Percentiles rank a stretch among this genome's conserved stretches.
These are phyloP conservation scores for Cicer judaicum DNA, from an alignment of 306 rosid species.

Conservation along the genomic window DNA sequence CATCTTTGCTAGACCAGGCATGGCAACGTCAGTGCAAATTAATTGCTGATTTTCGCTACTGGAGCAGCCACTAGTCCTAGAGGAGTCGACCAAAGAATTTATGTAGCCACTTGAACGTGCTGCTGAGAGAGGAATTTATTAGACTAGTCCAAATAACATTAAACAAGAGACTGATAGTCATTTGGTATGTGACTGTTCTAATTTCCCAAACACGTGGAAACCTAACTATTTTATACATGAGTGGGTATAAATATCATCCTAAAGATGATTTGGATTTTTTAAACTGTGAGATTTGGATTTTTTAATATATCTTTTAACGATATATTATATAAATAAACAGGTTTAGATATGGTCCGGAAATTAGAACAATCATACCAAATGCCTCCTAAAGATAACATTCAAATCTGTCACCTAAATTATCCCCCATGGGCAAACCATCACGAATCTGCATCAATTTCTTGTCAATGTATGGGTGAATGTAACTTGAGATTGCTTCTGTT, in stretches of 20 bases:
- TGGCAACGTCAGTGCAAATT: conserved; percentile 48
- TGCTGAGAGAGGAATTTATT: conserved; percentile 50
- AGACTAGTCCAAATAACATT: conserved; percentile 40
- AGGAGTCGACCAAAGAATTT: conserved; percentile 52
- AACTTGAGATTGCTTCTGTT: conserved; percentile 51
- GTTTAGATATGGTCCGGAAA: conserved; percentile 5
- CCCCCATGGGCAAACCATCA: conserved; percentile 49
- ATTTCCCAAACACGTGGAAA: conserved; percentile 29
- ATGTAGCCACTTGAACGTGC: conserved; percentile 61
- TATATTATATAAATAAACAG: conserved; percentile 27
- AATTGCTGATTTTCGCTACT: conserved; percentile 54
- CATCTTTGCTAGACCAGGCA: conserved; percentile 50
- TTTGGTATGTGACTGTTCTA: conserved; percentile 27
- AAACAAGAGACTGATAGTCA: conserved; percentile 28
- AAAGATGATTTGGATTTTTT: conserved; percentile 2
- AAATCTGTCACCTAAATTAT: conserved; percentile 49
- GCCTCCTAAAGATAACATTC: conserved; percentile 31
- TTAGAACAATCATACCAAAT: conserved; percentile 23
- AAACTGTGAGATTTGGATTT: neutral
- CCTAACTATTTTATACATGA: conserved; percentile 1
- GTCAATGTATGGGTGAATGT: conserved; percentile 66
- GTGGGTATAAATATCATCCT: conserved; percentile 19
- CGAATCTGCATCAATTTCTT: conserved; percentile 58
- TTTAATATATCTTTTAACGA: neutral
- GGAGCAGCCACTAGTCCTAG: conserved; percentile 57